These are phyloP conservation scores for Iberis amara DNA, from an alignment of 441 rosid genomes.

Conservation along the genomic window DNA sequence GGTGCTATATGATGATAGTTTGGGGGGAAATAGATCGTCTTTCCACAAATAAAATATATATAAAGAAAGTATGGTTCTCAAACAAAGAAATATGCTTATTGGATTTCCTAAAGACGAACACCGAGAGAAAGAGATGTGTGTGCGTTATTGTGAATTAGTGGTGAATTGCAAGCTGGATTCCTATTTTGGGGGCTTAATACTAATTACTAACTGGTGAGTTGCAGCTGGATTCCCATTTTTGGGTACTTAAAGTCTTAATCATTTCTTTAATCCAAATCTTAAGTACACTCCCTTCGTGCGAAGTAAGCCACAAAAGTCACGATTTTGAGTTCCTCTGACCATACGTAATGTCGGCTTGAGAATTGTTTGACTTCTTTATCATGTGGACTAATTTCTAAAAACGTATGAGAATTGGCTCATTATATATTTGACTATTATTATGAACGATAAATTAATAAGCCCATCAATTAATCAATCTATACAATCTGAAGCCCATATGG, in stretches of 20 bases:
- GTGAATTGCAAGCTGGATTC: conserved; percentile 33
- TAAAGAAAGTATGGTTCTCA: conserved; percentile 1
- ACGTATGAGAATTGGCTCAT: too few species aligned
- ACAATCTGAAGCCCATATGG: too few species aligned
- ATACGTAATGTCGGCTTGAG: conserved; percentile 22
- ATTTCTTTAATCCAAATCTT: conserved; percentile 20
- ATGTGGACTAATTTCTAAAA: too few species aligned
- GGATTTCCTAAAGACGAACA: conserved; percentile 9
- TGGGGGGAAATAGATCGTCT: too few species aligned
- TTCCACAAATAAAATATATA: too few species aligned
- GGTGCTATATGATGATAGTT: too few species aligned
- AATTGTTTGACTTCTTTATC: not conserved
- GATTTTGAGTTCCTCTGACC: conserved; percentile 21
- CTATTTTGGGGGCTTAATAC: conserved; percentile 3
- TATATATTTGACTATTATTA: too few species aligned
- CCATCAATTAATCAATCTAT: too few species aligned
- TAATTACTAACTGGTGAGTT: conserved; percentile 14
- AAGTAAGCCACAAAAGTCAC: conserved; percentile 2
- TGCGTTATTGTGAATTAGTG: not conserved
- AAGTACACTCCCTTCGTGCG: conserved; percentile 24
- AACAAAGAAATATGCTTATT: conserved; percentile 20
- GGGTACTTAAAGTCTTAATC: conserved; percentile 11
- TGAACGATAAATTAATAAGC: too few species aligned
- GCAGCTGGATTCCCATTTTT: conserved; percentile 30
- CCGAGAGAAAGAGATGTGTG: conserved; percentile 18